Base-by-base conservation (phyloP, 495 filamentous ascomycete species). In the Penicillium mononematosum region DNA sequence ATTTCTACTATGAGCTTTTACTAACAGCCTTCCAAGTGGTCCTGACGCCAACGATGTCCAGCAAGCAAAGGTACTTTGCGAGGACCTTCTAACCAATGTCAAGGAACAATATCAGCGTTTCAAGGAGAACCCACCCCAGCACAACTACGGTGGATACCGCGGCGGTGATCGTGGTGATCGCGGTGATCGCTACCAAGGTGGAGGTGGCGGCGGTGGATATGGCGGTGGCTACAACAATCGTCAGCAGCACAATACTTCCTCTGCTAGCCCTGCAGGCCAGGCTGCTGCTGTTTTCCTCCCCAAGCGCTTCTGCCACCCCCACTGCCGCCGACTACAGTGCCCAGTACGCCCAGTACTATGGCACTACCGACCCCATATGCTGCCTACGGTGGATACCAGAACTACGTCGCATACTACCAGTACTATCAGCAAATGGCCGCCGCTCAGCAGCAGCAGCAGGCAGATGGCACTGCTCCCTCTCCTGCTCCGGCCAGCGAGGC, bases 31-130 rank as follows among this genome's bases (percentile, higher is more conserved):
- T 41, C 12, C 25, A 19, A 96, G 92, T 60, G 94, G 92, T 0
- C 93, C 93, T 6, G 90, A 96, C 70, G 83, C 89, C 6, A 81
- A 82, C 41, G 88, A 93, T 71, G 93, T 98, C n/a, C 78, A 91
- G 57, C 81, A 83, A 54, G 94, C 91, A 36, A 95, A 90, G 66
- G 87, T 88, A 55, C 85, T 96, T 38, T 97, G 92, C 67, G 83
- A 91, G 64, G 91, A 96, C 54, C 81, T 98, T 14, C 76, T 98
- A 29, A 72, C 71, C 32, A 94, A 93, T 58, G 94, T 98, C 16
- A 85, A 83, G 59, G 81, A 89, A 50, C 85, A 92, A 61, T 97
- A 96, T 65, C 86, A 97, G 64, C 81, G 84, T 20, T 95, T 94
- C 77, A 98, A 96, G 73, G 85, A 83, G 59, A 88, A 91, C 24